A percentile compares a stretch with the other conserved stretches of the same genome.
Evolutionary conservation across 1,284 basidiomycete genomes (phyloP).

Genomic region (Ustilago nuda): DNA sequence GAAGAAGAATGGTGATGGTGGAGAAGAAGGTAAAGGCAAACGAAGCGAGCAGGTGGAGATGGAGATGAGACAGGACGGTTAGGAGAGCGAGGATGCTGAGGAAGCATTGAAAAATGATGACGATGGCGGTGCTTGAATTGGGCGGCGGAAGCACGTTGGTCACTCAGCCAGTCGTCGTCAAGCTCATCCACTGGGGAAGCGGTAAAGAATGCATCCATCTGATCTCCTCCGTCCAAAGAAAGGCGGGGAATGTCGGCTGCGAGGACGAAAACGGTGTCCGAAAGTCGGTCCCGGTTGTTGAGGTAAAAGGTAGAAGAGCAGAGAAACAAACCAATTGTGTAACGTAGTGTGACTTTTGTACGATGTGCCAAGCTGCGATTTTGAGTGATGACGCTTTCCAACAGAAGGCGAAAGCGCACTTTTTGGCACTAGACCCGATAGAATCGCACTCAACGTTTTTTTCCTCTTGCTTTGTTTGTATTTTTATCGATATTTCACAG

Average conservation of each 20-base stretch:
- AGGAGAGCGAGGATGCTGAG: neutral
- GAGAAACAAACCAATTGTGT: too few relatives aligned
- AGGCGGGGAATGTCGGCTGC: neutral
- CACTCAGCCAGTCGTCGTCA: too few relatives aligned
- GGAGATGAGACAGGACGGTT: neutral
- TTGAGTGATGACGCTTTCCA: slow-evolving; percentile 19
- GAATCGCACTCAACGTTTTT: slow-evolving; percentile 14
- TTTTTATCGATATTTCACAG: neutral
- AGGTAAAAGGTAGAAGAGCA: neutral
- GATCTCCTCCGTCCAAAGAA: neutral
- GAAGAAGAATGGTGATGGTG: neutral
- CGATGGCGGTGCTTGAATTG: slow-evolving; percentile 5
- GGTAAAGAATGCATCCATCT: too few relatives aligned
- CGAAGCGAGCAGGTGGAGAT: neutral
- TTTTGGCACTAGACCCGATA: neutral
- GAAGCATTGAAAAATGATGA: slow-evolving; percentile 17
- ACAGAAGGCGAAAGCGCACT: slow-evolving; percentile 2
- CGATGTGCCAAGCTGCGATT: neutral
- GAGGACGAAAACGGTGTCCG: neutral
- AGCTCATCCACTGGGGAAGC: too few relatives aligned
- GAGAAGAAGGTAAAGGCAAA: neutral
- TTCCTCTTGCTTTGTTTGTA: neutral
- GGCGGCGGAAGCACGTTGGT: neutral
- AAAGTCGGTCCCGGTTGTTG: too few relatives aligned
- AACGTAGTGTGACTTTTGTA: too few relatives aligned